Conservation (phyloP, 257 asterid genomes). For the Cordia subcordata region DNA sequence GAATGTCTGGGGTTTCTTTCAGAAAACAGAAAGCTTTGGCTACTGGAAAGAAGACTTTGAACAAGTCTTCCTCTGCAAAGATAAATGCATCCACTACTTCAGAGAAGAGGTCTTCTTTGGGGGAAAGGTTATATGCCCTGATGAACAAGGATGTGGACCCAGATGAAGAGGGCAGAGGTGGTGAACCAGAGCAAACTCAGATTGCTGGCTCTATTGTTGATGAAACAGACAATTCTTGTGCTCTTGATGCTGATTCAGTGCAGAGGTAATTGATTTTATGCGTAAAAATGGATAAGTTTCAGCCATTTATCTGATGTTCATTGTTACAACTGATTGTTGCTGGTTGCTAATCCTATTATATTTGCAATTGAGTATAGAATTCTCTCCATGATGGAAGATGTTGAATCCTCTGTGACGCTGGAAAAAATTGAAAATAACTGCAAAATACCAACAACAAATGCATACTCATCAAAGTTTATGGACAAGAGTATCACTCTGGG, state of each 20-base stretch:
- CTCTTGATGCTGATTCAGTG: conserved; percentile 52
- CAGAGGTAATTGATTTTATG: conserved; percentile 39
- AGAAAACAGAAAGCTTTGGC: conserved; percentile 33
- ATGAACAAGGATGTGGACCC: conserved; percentile 28
- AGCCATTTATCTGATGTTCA: neutral
- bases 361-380: conserved; percentile 37
- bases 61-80: conserved; percentile 27
- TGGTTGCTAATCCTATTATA: conserved; percentile 1
- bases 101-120: conserved; percentile 36
- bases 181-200: conserved; percentile 13
- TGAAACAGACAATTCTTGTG: conserved; percentile 21
- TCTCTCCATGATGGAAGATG: conserved; percentile 43
- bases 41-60: conserved; percentile 12
- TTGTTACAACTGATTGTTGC: neutral
- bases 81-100: conserved; percentile 17
- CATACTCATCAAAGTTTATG: conserved; percentile 27
- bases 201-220: conserved; percentile 3
- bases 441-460: conserved; percentile 48
- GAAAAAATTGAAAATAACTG: conserved; percentile 33
- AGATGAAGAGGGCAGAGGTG: conserved; percentile 1
- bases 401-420: conserved; percentile 51
- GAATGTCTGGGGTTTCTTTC: conserved; percentile 20
- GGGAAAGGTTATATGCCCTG: conserved; percentile 31
- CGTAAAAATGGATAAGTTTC: no score
- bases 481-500: conserved; percentile 60